phyloP scores from a whole-genome alignment of 345 rosid genomes.

The Brassica napus region DNA sequence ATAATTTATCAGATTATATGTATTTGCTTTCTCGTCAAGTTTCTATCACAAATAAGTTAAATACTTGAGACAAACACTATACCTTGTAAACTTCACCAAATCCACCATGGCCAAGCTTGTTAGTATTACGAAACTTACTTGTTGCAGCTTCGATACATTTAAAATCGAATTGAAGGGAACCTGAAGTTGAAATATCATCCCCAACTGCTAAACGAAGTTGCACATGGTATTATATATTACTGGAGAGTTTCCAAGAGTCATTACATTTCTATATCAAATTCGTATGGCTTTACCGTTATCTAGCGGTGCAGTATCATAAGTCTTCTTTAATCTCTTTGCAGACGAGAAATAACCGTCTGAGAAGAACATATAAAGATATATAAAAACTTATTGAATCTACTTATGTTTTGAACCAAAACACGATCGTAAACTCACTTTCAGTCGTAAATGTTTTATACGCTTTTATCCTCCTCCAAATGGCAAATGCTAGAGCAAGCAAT shows the following conservation, averaged over 20 bases:
- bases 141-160: slow-evolving; percentile 36
- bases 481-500: slow-evolving; percentile 18
- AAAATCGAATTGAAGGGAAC: slow-evolving; percentile 43
- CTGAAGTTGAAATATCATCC: slow-evolving; percentile 37
- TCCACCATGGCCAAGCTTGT: slow-evolving; percentile 14
- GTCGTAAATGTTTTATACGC: not conserved
- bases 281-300: slow-evolving; percentile 37
- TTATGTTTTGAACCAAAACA: not conserved
- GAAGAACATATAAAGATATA: slow-evolving; percentile 27
- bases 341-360: slow-evolving; percentile 24
- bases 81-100: slow-evolving; percentile 43
- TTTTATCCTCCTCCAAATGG: slow-evolving; percentile 3
- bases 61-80: not conserved
- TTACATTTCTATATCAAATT: not conserved
- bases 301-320: slow-evolving; percentile 4
- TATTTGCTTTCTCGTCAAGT: not conserved
- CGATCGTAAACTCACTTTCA: slow-evolving; percentile 7
- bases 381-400: not conserved
- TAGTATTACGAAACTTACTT: not conserved
- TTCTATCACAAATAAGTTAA: not conserved
- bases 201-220: slow-evolving; percentile 27
- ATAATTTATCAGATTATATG: not conserved
- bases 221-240: not conserved
- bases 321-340: slow-evolving; percentile 29
- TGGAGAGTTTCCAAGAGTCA: not conserved